Evolutionary conservation across 495 filamentous ascomycete species (phyloP).

Genomic region (Hyaloscypha variabilis): DNA sequence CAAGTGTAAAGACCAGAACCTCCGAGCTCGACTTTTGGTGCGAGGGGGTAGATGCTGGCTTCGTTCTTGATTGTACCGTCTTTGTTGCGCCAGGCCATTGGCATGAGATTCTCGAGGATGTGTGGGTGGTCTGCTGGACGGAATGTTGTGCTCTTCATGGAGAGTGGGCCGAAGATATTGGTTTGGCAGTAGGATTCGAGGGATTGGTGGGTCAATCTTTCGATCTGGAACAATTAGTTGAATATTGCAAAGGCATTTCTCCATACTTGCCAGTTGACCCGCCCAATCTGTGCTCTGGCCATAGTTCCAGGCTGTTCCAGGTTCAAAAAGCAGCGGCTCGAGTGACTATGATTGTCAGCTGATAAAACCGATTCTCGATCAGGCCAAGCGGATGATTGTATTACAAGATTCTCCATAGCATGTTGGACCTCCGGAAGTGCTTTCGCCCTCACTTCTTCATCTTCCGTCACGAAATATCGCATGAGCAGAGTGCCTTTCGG

Average conservation of each 20-base stretch:
- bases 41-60: slow-evolving; percentile 2
- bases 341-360: neutral
- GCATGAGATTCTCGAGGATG: slow-evolving; percentile 21
- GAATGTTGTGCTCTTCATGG: slow-evolving; percentile 53
- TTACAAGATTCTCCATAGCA: slow-evolving; percentile 6
- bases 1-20: slow-evolving; percentile 16
- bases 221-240: slow-evolving; percentile 1
- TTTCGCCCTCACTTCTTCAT: neutral
- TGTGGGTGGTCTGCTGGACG: slow-evolving; percentile 44
- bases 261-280: slow-evolving; percentile 39
- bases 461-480: slow-evolving; percentile 13
- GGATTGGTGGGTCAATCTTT: slow-evolving; percentile 48
- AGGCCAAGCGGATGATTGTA: too few species aligned
- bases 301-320: slow-evolving; percentile 51
- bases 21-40: slow-evolving; percentile 4
- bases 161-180: slow-evolving; percentile 58
- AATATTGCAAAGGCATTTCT: neutral
- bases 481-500: neutral
- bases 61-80: neutral
- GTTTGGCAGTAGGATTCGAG: slow-evolving; percentile 61
- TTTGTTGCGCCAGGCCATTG: slow-evolving; percentile 7
- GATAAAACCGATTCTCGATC: neutral
- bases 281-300: slow-evolving; percentile 51
- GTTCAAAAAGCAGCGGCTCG: slow-evolving; percentile 47
- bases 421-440: neutral